Evolutionary conservation across 116 monocot genomes (phyloP).

Genomic region (Trichopus zeylanicus): DNA sequence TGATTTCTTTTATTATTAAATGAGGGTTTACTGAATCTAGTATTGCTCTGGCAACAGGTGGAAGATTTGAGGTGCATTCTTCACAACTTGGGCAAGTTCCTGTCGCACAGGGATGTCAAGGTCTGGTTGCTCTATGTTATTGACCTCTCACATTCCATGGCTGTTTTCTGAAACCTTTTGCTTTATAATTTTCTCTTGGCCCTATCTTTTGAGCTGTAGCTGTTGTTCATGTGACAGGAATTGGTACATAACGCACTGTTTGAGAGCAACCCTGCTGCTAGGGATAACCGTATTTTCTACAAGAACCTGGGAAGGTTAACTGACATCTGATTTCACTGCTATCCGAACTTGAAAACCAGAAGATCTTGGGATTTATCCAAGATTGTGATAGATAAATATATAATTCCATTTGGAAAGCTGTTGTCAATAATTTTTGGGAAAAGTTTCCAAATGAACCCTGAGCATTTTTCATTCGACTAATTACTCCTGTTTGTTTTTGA

Average conservation of each 20-base stretch:
- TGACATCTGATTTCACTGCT: slow-evolving; percentile 32
- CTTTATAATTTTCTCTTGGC: neutral
- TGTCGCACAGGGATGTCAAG: slow-evolving; percentile 84
- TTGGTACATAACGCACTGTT: slow-evolving; percentile 73
- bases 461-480: no score
- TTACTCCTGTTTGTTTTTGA: no score
- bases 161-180: neutral
- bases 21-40: neutral
- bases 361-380: no score
- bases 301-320: slow-evolving; percentile 59
- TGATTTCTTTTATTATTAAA: neutral
- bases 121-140: slow-evolving; percentile 33
- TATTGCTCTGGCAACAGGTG: slow-evolving; percentile 35
- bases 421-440: no score
- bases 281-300: slow-evolving; percentile 87
- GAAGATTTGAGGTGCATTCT: slow-evolving; percentile 89
- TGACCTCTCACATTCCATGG: neutral
- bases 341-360: no score
- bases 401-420: no score
- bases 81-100: slow-evolving; percentile 84
- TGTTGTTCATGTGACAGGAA: slow-evolving; percentile 48
- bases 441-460: no score
- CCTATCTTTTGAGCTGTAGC: neutral
- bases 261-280: slow-evolving; percentile 70
- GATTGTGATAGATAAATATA: no score